phyloP scores from a whole-genome alignment of 805 yeast species.

The Wickerhamiella brachini region DNA sequence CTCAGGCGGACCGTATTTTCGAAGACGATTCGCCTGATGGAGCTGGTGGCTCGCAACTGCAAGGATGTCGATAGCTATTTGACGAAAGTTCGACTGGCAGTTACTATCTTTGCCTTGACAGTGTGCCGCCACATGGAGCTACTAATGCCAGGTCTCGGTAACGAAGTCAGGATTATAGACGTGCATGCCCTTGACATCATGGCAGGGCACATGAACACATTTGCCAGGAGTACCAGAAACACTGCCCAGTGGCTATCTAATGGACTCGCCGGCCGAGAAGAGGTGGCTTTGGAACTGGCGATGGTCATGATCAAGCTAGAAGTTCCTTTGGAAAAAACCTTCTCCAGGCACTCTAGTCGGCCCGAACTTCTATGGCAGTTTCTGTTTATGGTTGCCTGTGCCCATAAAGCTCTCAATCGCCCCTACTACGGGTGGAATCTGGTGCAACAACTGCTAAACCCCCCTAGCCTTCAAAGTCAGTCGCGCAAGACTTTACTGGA shows the following conservation, averaged over 20 bases:
- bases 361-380: slow-evolving; percentile 5
- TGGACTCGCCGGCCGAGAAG: background rate
- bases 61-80: background rate
- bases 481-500: background rate
- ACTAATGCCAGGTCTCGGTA: background rate
- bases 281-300: background rate
- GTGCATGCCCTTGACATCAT: background rate
- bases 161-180: background rate
- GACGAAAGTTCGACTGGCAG: background rate
- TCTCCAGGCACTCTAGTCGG: background rate
- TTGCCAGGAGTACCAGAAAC: background rate
- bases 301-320: background rate
- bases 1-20: background rate
- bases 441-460: background rate
- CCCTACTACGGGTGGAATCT: background rate
- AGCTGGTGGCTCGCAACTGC: background rate
- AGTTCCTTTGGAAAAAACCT: background rate
- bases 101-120: slow-evolving; percentile 1
- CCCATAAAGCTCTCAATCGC: background rate
- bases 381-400: slow-evolving; percentile 1
- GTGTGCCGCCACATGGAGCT: background rate
- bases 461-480: background rate
- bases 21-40: background rate
- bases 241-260: background rate
- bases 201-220: background rate